Conservation (phyloP, 192 early-diverging fungal species). For the Pilobolus umbonatus region DNA sequence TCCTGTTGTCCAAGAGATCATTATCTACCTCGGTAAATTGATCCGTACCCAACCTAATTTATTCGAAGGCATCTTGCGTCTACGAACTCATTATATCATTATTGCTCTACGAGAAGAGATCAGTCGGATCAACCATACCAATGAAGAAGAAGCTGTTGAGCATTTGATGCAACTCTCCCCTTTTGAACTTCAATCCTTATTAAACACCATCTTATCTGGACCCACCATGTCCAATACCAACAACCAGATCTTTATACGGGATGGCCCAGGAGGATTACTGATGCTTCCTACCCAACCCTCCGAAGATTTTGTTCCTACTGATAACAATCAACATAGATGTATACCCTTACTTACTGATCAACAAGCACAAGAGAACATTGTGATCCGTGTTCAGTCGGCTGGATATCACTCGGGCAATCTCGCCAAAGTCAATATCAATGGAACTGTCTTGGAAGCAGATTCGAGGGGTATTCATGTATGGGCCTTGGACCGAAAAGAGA, state of each 20-base stretch:
- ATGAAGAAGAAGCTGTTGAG: slow-evolving; percentile 75
- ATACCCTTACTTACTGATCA: slow-evolving; percentile 36
- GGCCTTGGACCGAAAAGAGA: slow-evolving; percentile 64
- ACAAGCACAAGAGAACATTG: slow-evolving; percentile 3
- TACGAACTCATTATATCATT: slow-evolving; percentile 75
- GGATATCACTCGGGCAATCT: slow-evolving; percentile 72
- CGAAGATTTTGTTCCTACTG: no score
- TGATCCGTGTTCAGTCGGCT: slow-evolving; percentile 60
- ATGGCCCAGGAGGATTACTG: slow-evolving; percentile 26
- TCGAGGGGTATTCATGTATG: slow-evolving; percentile 71
- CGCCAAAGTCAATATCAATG: slow-evolving; percentile 54
- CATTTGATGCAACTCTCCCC: slow-evolving; percentile 75
- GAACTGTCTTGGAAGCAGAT: slow-evolving; percentile 39
- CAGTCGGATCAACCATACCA: slow-evolving; percentile 59
- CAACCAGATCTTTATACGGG: slow-evolving; percentile 37
- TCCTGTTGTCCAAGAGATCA: slow-evolving; percentile 74
- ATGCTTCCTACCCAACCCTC: slow-evolving; percentile 4
- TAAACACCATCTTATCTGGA: slow-evolving; percentile 65
- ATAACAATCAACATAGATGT: slow-evolving; percentile 4
- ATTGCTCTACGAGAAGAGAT: slow-evolving; percentile 85
- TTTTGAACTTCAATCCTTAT: slow-evolving; percentile 68
- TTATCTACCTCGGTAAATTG: slow-evolving; percentile 71
- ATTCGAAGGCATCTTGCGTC: slow-evolving; percentile 77
- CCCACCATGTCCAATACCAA: slow-evolving; percentile 39
- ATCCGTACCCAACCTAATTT: slow-evolving; percentile 58